phyloP scores from a whole-genome alignment of 2,329 filamentous ascomycete genomes.

The Metarhizium humberi region DNA sequence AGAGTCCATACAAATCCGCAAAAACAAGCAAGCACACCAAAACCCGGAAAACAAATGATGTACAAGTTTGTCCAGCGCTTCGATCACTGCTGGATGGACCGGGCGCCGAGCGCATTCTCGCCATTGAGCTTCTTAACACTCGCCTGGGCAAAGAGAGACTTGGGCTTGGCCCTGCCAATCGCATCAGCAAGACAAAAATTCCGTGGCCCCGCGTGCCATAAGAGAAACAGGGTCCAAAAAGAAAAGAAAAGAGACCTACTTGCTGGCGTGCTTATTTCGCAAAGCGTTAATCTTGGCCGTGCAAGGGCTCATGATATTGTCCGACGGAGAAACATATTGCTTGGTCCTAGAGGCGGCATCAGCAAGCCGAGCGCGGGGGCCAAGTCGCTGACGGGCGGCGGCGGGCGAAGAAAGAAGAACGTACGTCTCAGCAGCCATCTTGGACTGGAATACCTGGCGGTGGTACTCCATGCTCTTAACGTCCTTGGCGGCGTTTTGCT shows the following conservation, averaged over 20 bases:
- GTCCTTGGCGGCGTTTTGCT: slow-evolving; percentile 29
- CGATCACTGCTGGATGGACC: slow-evolving; percentile 21
- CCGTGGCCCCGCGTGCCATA: not conserved
- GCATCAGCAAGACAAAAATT: not conserved
- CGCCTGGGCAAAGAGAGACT: slow-evolving; percentile 58
- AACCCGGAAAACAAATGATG: slow-evolving; percentile 1
- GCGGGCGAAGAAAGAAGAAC: slow-evolving; percentile 18
- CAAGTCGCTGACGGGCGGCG: not conserved
- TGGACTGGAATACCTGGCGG: slow-evolving; percentile 63
- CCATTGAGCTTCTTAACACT: slow-evolving; percentile 52
- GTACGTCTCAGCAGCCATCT: slow-evolving; percentile 59
- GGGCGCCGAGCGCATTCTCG: slow-evolving; percentile 31
- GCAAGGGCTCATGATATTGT: slow-evolving; percentile 81
- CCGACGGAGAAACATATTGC: slow-evolving; percentile 70
- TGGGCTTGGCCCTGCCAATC: slow-evolving; percentile 49
- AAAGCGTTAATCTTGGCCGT: slow-evolving; percentile 73
- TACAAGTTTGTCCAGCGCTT: not conserved
- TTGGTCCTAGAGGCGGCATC: slow-evolving; percentile 4
- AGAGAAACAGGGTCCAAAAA: not conserved
- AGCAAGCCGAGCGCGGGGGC: not conserved
- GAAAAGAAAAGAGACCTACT: slow-evolving; percentile 41
- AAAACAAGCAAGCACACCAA: not conserved
- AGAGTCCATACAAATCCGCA: not conserved
- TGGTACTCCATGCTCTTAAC: slow-evolving; percentile 69
- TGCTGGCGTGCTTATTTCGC: slow-evolving; percentile 70